Evolutionary conservation across 2,329 filamentous ascomycete species (phyloP).

Genomic region (Calonectria pseudoturangicola): DNA sequence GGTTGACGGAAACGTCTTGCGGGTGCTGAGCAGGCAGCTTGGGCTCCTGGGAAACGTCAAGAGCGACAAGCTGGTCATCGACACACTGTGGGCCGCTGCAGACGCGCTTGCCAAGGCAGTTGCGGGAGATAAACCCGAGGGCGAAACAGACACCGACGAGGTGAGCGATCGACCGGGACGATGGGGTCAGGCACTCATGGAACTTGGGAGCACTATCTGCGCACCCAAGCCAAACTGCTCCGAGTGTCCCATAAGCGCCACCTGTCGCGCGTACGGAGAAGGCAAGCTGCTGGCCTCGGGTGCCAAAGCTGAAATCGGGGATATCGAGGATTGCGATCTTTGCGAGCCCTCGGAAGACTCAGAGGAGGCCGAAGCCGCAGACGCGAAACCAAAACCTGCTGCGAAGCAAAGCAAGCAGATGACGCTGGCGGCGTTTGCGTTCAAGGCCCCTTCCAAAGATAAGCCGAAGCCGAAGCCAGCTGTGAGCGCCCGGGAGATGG

Average conservation of each 20-base stretch:
- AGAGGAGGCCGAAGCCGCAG: slow-evolving; percentile 42
- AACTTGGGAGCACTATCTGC: slow-evolving; percentile 78
- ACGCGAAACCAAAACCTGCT: slow-evolving; percentile 29
- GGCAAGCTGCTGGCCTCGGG: slow-evolving; percentile 59
- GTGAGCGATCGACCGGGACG: slow-evolving; percentile 72
- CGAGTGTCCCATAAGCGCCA: slow-evolving; percentile 69
- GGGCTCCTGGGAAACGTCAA: slow-evolving; percentile 75
- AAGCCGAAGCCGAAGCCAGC: slow-evolving; percentile 43
- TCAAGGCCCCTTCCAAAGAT: slow-evolving; percentile 50
- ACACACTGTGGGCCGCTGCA: slow-evolving; percentile 75
- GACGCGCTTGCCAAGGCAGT: slow-evolving; percentile 72
- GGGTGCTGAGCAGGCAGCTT: slow-evolving; percentile 77
- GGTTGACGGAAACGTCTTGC: slow-evolving; percentile 78
- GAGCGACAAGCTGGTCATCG: slow-evolving; percentile 70
- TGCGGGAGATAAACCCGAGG: slow-evolving; percentile 60
- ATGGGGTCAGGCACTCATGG: slow-evolving; percentile 81
- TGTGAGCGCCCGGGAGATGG: slow-evolving; percentile 52
- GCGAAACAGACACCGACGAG: slow-evolving; percentile 46
- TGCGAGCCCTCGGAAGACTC: slow-evolving; percentile 68
- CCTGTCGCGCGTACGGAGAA: slow-evolving; percentile 71
- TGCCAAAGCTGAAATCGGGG: slow-evolving; percentile 53
- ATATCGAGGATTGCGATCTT: slow-evolving; percentile 73
- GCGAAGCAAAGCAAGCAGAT: slow-evolving; percentile 54
- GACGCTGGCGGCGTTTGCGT: slow-evolving; percentile 61
- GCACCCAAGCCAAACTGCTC: slow-evolving; percentile 75